Percentiles rank a stretch among this genome's conserved stretches.
phyloP scores from a whole-genome alignment of 2,329 filamentous ascomycete genomes.

The Chalaropsis thielavioides region DNA sequence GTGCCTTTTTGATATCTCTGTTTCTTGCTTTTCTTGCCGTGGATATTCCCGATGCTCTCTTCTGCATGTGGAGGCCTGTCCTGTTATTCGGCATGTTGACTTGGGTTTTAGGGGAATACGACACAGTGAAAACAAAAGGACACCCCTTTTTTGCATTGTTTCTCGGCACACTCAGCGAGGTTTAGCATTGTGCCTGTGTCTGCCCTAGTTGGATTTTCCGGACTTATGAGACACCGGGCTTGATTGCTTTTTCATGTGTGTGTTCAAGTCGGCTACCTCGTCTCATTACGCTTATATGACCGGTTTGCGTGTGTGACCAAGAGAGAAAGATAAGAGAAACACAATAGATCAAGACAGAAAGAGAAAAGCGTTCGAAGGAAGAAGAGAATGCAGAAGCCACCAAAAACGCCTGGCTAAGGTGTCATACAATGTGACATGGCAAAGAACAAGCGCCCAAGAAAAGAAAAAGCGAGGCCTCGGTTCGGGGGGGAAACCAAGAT shows the following conservation, averaged over 20 bases:
- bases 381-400: neutral
- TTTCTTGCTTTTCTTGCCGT: neutral
- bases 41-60: neutral
- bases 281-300: constrained; percentile 1
- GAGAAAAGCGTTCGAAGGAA: neutral
- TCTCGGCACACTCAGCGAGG: neutral
- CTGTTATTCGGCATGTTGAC: neutral
- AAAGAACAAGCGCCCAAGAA: neutral
- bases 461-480: neutral
- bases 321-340: too few relatives aligned
- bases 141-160: neutral
- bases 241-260: neutral
- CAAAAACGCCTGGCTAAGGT: neutral
- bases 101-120: neutral
- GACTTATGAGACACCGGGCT: neutral
- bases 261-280: neutral
- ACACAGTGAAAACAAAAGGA: neutral
- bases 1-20: neutral
- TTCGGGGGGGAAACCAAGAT: neutral
- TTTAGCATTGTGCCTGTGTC: neutral
- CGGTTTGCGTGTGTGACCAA: too few relatives aligned
- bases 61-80: neutral
- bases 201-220: neutral
- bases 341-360: too few relatives aligned
- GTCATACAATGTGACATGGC: neutral